Base-by-base conservation (phyloP, 169 alveolate species). In the Plasmodium cynomolgi region DNA sequence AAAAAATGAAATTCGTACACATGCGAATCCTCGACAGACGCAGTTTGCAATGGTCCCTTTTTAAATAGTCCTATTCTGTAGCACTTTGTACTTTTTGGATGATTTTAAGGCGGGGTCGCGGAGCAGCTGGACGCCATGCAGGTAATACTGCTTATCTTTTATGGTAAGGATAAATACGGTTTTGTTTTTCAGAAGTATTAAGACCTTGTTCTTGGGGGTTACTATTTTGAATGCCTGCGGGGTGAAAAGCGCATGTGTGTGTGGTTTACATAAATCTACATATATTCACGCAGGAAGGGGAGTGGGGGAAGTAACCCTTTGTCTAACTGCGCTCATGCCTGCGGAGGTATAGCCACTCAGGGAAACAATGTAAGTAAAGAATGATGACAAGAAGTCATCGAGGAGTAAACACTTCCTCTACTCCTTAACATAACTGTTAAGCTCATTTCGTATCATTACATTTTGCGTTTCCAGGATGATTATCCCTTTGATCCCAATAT, bases 81-180 rank as follows among this genome's bases (percentile, higher is more conserved):
- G 37, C 31, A 47, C 75, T 58, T 91, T 91, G 39, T 81, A 91
- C 47, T 50, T 91, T 68, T 91, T 91, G 26, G 84, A 34, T 23
- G 95, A 75, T 82, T 91, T 91, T 82, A 91, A 82, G 33, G 92
- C 95, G 31, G 95, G 95, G 54, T 91, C 95, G 15, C 95, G 91
- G 56, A 91, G 33, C 39, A 91, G 29, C 47, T 91, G 95, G 17
- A 82, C 82, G 26, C 95, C 95, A 50, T 91, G 91, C 31, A 91
- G 47, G 75, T 81, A 91, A 29, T 91, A 91, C 47, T 71, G 81
- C 44, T 72, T 91, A 34, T 82, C 92, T 23, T 91, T 81, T 81
- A 91, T 91, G 26, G 34, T 54, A n/a, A 91, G 31, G 56, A 79
- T 81, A 62, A 91, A 91, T 7, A 91, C 95, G 9, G 95, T 39